Percentiles rank a stretch among this genome's conserved stretches.
Evolutionary conservation across 805 yeast genomes (phyloP).

Genomic region (Candida endomychidarum): DNA sequence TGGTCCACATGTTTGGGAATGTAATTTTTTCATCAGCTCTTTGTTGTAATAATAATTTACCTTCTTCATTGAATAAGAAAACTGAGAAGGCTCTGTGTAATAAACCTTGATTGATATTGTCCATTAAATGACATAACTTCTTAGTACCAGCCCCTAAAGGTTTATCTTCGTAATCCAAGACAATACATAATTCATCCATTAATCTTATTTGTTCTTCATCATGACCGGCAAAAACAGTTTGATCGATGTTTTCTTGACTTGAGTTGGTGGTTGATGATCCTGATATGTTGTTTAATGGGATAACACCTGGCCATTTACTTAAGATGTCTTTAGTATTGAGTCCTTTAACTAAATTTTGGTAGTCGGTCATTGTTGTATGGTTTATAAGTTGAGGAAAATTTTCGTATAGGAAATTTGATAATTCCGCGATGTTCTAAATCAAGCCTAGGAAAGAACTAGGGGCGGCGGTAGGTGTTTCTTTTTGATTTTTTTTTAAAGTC

Average conservation of each 20-base stretch:
- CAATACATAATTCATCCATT: slow-evolving; percentile 97
- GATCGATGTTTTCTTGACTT: slow-evolving; percentile 25
- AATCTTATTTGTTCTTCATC: slow-evolving; percentile 91
- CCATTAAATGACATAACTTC: slow-evolving; percentile 85
- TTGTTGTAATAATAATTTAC: slow-evolving; percentile 83
- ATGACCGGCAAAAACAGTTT: slow-evolving; percentile 72
- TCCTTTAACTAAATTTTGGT: slow-evolving; percentile 48
- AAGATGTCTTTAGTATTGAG: slow-evolving; percentile 52
- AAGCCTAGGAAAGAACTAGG: too few species aligned
- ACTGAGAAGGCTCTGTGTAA: slow-evolving; percentile 96
- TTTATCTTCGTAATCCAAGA: slow-evolving; percentile 79
- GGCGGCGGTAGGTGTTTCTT: too few species aligned
- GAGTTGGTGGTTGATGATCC: slow-evolving; percentile 52
- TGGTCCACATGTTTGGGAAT: slow-evolving; percentile 96
- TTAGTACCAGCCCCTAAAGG: slow-evolving; percentile 95
- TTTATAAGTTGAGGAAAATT: slow-evolving; percentile 6
- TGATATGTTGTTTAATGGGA: slow-evolving; percentile 58
- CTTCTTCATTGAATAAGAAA: slow-evolving; percentile 80
- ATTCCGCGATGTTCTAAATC: too few species aligned
- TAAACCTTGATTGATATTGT: slow-evolving; percentile 79
- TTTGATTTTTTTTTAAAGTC: too few species aligned
- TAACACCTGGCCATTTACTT: slow-evolving; percentile 62
- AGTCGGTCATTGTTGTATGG: slow-evolving; percentile 32
- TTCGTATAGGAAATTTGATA: too few species aligned
- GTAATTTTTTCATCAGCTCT: slow-evolving; percentile 97